Evolutionary conservation across 139 green algal genomes (phyloP).

Genomic region (Micractinium conductrix): DNA sequence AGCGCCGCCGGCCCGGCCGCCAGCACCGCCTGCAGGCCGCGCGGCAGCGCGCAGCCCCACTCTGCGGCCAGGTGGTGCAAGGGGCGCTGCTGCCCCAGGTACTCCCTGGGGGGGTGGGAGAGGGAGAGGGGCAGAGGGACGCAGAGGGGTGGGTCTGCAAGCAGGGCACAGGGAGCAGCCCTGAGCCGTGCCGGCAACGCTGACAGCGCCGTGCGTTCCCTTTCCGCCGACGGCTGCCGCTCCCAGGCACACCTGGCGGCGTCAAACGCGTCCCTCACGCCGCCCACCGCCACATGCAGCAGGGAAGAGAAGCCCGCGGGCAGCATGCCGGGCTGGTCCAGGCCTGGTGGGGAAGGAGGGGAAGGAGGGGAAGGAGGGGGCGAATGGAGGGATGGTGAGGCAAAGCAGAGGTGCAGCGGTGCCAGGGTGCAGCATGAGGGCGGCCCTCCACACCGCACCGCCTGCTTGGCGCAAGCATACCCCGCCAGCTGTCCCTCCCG

Average conservation of each 20-base stretch:
- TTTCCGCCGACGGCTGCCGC: neutral
- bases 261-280: conserved; percentile 25
- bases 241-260: conserved; percentile 24
- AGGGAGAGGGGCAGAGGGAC: neutral
- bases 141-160: neutral
- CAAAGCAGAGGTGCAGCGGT: no score
- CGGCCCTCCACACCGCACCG: no score
- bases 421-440: no score
- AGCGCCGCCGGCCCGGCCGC: conserved; percentile 1
- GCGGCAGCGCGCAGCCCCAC: conserved; percentile 10
- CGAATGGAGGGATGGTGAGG: no score
- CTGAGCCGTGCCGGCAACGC: no score
- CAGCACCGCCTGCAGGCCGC: conserved; percentile 26
- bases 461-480: neutral
- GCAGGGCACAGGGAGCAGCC: neutral
- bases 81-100: neutral
- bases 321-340: neutral
- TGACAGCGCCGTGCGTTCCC: neutral
- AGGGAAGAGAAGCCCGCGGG: neutral
- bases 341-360: no score
- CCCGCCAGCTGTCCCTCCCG: no score
- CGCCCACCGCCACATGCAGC: conserved; percentile 13
- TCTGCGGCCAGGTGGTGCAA: conserved; percentile 4
- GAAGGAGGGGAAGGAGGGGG: no score
- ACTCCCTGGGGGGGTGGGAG: conserved; percentile 22